Evolutionary conservation across 164 flowering plant genomes (phyloP), one percentile per base, ranked within the genome.

Genomic region (Dillenia turbinata): DNA sequence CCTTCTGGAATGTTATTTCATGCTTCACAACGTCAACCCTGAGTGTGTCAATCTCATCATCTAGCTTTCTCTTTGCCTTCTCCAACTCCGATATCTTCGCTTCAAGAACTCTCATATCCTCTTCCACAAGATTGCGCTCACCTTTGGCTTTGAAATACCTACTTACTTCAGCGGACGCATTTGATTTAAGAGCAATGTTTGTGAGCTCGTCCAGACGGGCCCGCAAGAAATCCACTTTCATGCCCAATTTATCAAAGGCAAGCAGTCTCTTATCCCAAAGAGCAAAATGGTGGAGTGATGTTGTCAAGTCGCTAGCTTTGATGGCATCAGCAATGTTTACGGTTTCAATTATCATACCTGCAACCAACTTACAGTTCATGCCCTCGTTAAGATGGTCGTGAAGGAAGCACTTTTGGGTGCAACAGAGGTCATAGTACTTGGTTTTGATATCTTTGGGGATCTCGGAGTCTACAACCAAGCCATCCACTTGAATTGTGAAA

Each of bases 381-480:
- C 79, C 74, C 4, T 67, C 59, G 2, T 69, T 66, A 49, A 79
- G 56, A 49, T 70, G 61, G 46, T 54, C 64, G 48, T 77, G 83
- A 66, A 79, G 83, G 48, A 70, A 65, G 2, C 68, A 60, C 12
- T 72, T 75, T 60, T 71, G 75, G 54, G 71, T 72, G 72, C 75
- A 56, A 69, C 85, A 81, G 1, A 81, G 79, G 47, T 76, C 69
- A 47, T 76, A 74, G 66, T 78, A 81, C 44, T 64, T 74, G n/a
- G 53, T 24, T 49, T 64, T 22, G 19, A 66, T 61, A n/a, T 61
- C 57, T 46, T 77, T 61, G 7, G 79, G 56, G 9, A 78, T 60
- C 46, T 76, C 77, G 10, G 77, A 66, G 61, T 81, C 76, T 26
- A 76, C 66, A 57, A 68, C 61, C 49, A 74, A 66, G 24, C 71